A percentile compares a stretch with the other conserved stretches of the same genome.
Conservation (phyloP, 352 stramenopile species). For the Blastocystis sp. region DNA sequence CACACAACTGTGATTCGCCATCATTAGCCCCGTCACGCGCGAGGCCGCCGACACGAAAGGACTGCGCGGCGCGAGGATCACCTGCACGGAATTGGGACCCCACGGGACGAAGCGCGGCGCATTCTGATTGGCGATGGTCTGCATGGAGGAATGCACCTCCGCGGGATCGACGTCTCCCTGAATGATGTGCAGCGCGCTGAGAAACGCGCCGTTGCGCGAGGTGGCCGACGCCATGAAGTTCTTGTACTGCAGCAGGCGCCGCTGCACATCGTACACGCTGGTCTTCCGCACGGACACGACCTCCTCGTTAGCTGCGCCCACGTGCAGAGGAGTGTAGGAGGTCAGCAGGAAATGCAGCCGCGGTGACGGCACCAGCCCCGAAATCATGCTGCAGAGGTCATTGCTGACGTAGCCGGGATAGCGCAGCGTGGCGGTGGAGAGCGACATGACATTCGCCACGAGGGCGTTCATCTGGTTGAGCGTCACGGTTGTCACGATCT, state of each 20-base stretch:
- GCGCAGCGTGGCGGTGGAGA: conserved; percentile 92
- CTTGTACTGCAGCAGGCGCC: conserved; percentile 89
- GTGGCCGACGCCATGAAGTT: conserved; percentile 99
- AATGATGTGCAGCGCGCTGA: conserved; percentile 99
- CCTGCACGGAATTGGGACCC: conserved; percentile 96
- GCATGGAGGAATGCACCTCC: conserved; percentile 95
- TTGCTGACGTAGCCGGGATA: conserved; percentile 97
- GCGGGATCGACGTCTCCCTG: conserved; percentile 96
- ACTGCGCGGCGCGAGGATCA: conserved; percentile 73
- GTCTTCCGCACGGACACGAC: conserved; percentile 87
- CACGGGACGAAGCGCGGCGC: conserved; percentile 96
- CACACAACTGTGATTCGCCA: conserved; percentile 98
- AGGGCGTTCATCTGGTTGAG: conserved; percentile 82
- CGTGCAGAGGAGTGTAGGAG: conserved; percentile 91
- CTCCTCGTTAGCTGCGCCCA: not conserved
- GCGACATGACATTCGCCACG: conserved; percentile 97
- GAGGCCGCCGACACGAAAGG: conserved; percentile 12
- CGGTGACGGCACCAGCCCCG: conserved; percentile 93
- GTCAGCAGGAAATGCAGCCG: conserved; percentile 99
- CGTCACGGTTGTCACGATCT: conserved; percentile 85
- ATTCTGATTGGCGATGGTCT: conserved; percentile 93
- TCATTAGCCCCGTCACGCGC: conserved; percentile 89
- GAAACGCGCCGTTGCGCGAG: conserved; percentile 93
- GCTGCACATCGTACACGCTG: conserved; percentile 97
- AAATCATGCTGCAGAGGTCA: conserved; percentile 95